Conservation (phyloP, 495 filamentous ascomycete genomes). For the Choiromyces venosus region DNA sequence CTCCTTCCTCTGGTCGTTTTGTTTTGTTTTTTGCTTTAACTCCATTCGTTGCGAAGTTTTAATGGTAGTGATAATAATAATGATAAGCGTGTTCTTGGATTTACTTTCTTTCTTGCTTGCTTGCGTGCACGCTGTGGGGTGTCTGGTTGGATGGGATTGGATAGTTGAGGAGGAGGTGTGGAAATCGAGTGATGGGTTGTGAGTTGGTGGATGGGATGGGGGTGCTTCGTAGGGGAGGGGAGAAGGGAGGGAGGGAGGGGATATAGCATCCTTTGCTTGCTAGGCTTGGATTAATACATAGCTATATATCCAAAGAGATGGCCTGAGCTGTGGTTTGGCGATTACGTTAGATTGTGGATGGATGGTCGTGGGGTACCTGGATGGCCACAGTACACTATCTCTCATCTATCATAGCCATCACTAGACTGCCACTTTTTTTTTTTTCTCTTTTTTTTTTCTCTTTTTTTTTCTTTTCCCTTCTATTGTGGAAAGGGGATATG, state of each 20-base stretch:
- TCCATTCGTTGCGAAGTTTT: no score
- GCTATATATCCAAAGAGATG: background rate
- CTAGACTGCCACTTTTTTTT: no score
- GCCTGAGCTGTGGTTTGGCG: background rate
- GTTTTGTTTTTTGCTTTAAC: background rate
- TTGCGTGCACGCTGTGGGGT: background rate
- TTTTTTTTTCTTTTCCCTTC: no score
- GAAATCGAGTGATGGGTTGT: background rate
- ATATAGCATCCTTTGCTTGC: background rate
- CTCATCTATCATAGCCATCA: background rate
- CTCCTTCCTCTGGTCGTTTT: background rate
- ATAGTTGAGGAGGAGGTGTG: background rate
- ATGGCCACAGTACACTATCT: background rate
- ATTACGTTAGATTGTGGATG: background rate
- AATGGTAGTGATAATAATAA: no score
- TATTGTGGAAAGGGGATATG: no score
- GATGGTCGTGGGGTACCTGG: no score
- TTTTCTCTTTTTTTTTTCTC: no score
- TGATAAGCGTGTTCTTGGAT: background rate
- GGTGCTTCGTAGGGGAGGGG: background rate
- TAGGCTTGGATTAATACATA: background rate
- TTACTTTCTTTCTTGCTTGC: background rate
- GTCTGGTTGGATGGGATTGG: background rate
- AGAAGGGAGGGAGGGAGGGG: background rate
- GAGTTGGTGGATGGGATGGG: background rate